Evolutionary conservation across 805 yeast species (phyloP).

Genomic region (Yamadazyma ubonensis): DNA sequence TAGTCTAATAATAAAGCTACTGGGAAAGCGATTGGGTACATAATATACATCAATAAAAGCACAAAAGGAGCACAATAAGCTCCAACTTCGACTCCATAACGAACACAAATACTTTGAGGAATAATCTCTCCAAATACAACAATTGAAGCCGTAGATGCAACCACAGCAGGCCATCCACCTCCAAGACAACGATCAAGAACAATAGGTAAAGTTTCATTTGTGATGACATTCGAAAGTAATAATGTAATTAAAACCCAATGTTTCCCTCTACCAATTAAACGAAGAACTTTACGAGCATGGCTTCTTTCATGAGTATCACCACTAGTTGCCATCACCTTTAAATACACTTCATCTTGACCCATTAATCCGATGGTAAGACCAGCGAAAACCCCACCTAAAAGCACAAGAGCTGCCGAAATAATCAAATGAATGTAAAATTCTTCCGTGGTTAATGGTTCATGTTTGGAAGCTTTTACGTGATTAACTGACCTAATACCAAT

Average conservation of each 20-base stretch:
- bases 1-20: slow-evolving; percentile 77
- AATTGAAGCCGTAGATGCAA: slow-evolving; percentile 86
- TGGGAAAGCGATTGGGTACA: slow-evolving; percentile 94
- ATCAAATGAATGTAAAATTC: slow-evolving; percentile 48
- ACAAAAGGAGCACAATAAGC: slow-evolving; percentile 90
- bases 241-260: slow-evolving; percentile 96
- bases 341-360: slow-evolving; percentile 97
- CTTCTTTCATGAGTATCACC: slow-evolving; percentile 72
- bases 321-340: slow-evolving; percentile 85
- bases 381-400: slow-evolving; percentile 88
- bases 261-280: slow-evolving; percentile 75
- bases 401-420: slow-evolving; percentile 59
- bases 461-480: slow-evolving; percentile 13
- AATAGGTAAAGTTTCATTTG: slow-evolving; percentile 92
- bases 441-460: slow-evolving; percentile 28
- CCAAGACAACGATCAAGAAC: slow-evolving; percentile 90
- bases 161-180: slow-evolving; percentile 97
- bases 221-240: slow-evolving; percentile 80
- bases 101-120: slow-evolving; percentile 90
- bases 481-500: slow-evolving; percentile 16
- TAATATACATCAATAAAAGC: slow-evolving; percentile 72
- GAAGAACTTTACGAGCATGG: slow-evolving; percentile 69
- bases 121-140: slow-evolving; percentile 95
- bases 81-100: slow-evolving; percentile 90
- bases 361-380: slow-evolving; percentile 91